Conservation (phyloP, 768 basidiomycete genomes). For the Tremella yokohamensis region DNA sequence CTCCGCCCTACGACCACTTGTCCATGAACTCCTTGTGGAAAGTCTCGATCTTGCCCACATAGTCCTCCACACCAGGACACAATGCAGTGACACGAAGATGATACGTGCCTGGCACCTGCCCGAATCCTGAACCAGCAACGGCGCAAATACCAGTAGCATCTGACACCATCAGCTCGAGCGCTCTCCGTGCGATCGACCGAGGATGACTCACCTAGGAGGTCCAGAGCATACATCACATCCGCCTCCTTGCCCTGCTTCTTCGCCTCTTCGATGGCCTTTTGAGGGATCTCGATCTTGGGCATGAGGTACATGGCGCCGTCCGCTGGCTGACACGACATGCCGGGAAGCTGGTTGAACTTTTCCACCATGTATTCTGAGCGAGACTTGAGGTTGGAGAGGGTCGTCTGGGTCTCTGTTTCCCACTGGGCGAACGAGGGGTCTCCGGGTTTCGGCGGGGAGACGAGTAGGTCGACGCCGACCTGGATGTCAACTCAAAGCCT, state of each 20-base stretch:
- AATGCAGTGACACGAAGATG: conserved; percentile 92
- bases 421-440: conserved; percentile 72
- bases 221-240: conserved; percentile 83
- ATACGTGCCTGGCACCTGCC: conserved; percentile 82
- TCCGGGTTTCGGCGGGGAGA: conserved; percentile 78
- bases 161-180: conserved; percentile 9
- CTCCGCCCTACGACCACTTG: conserved; percentile 45
- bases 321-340: conserved; percentile 66
- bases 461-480: conserved; percentile 88
- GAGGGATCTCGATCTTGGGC: conserved; percentile 72
- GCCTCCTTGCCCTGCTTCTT: conserved; percentile 68
- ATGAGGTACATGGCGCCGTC: conserved; percentile 91
- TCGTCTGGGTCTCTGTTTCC: conserved; percentile 76
- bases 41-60: conserved; percentile 74
- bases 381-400: conserved; percentile 59
- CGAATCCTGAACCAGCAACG: conserved; percentile 90
- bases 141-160: conserved; percentile 67
- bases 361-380: conserved; percentile 59
- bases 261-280: conserved; percentile 71
- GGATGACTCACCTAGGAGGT: conserved; percentile 64
- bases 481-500: conserved; percentile 52
- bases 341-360: conserved; percentile 74
- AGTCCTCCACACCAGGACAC: conserved; percentile 91
- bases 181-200: neutral
- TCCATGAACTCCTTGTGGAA: conserved; percentile 65